Base-by-base conservation (phyloP, 1,139 yeast genomes). In the Candida sp. region DNA sequence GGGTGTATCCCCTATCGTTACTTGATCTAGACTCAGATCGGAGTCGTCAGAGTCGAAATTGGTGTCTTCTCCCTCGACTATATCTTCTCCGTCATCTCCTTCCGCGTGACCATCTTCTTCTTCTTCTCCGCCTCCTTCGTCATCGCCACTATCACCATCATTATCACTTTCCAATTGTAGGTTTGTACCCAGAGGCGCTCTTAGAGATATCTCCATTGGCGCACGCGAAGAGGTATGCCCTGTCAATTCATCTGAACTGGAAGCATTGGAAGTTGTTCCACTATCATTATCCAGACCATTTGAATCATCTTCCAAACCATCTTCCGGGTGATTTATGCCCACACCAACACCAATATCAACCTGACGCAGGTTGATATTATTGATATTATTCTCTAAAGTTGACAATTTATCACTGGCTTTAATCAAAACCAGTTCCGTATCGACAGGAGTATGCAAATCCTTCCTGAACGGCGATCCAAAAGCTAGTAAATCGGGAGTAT, bases 1-100 rank as follows among this genome's bases (percentile, higher is more conserved):
- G 5, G 45, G 35, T 7, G 41, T 40, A n/a, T 50, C 51, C 11
- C 41, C 38, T n/a, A 47, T 30, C 5, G 45, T 40, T 5, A 45
- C 40, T 23, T 38, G 44, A 27, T 47, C 50, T 12, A 49, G 39
- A n/a, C 49, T 52, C 30, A 45, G 43, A 5, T 48, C 54, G 49
- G 22, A 23, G 35, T 41, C 43, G 6, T 41, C 33, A 33, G 36
- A 36, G 27, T 36, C 36, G 19, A 25, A 25, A 7, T 27, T 22
- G n/a, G 36, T 25, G 22, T 29, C 33, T n/a, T 8, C 7, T 8
- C 29, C 29, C 11, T 7, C 11, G 11, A 8, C 11, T 11, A 8
- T 11, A 25, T 25, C 11, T 8, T 25, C 29, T 8, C 29, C 29
- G 11, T 38, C 22, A 19, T 22, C 9, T 21, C 6, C 22, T 21